Evolutionary conservation across 805 yeast genomes (phyloP), one percentile per base, ranked within the genome.

Genomic region (Barnettozyma vustinii): DNA sequence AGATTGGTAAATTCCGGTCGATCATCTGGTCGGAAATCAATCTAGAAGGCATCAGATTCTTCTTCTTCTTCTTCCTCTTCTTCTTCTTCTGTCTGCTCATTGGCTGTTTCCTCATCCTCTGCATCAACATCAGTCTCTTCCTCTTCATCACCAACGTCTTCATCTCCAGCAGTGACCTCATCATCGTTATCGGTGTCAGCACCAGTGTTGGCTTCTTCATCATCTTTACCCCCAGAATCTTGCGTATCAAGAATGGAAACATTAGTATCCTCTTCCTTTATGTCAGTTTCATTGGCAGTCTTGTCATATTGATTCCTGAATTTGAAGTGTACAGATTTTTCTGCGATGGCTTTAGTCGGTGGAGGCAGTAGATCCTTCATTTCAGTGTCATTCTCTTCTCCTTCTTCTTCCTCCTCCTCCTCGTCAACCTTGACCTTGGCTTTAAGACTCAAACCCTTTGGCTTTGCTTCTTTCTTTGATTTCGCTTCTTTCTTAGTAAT

Each of bases 241-340:
- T 39, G 42, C 30, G 39, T 30, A 30, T 30, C 33, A 12, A n/a
- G 33, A 30, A 30, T 30, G 16, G 33, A 30, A 15, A 30, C 33
- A 5, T 30, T 12, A 13, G 33, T 5, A 30, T 30, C 33, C 33
- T 30, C 33, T 15, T 30, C 33, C 33, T 30, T 30, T 30, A 30
- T 13, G 8, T 4, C 33, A 30, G 15, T 30, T 3, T 30, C 33
- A 30, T 13, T 15, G 16, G 33, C 16, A 13, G 16, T 15, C n/a
- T 15, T 30, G n/a, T 4, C 40, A 12, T 39, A 26, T 40, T 39
- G 40, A 8, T 44, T 26, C n/a, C 20, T 25, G 37, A 51, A 47
- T 30, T 49, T 26, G 48, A 52, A 49, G 37, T 46, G 50, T 4
- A 45, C 27, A 7, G 56, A 53, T n/a, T 46, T 13, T 23, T 33